Evolutionary conservation across 2,329 filamentous ascomycete genomes (phyloP).

Genomic region (Nemania serpens): DNA sequence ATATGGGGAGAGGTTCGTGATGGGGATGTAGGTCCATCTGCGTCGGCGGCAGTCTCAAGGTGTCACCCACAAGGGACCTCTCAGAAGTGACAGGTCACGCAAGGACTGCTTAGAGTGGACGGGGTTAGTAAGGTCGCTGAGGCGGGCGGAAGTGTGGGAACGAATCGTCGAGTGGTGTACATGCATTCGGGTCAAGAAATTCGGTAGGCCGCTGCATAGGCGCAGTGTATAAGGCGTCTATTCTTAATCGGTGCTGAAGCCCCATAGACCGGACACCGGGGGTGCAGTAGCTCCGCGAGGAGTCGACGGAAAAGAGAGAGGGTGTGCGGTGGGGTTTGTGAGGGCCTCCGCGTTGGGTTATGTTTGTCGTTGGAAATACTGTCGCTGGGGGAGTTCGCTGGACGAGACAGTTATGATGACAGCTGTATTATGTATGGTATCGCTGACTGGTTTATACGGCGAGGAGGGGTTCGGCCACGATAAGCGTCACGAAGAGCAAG

Average conservation of each 20-base stretch:
- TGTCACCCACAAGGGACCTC: conserved; percentile 20
- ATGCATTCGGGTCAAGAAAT: conserved; percentile 38
- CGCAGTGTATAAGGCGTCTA: conserved; percentile 8
- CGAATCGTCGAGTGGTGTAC: conserved; percentile 34
- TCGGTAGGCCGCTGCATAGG: conserved; percentile 36
- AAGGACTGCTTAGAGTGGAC: conserved; percentile 3
- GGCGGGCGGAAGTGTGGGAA: conserved; percentile 33
- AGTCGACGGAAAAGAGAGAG: no score
- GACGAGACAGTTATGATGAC: not conserved
- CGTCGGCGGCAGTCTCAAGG: conserved; percentile 59
- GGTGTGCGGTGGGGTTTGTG: no score
- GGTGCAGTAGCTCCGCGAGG: not conserved
- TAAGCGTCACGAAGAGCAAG: not conserved
- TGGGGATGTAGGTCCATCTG: conserved; percentile 70
- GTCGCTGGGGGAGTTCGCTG: not conserved
- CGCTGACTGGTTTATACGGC: not conserved
- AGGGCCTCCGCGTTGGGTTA: not conserved
- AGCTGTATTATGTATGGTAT: conserved; percentile 1
- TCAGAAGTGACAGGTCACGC: conserved; percentile 19
- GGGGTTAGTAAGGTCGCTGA: conserved; percentile 34
- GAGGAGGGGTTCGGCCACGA: not conserved
- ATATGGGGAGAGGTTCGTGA: conserved; percentile 63
- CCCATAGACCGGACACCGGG: not conserved
- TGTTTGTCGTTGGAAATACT: not conserved
- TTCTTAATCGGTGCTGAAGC: not conserved